A percentile compares a stretch with the other conserved stretches of the same genome.
phyloP scores from a whole-genome alignment of 2,329 filamentous ascomycete species.

The Alternaria atra region DNA sequence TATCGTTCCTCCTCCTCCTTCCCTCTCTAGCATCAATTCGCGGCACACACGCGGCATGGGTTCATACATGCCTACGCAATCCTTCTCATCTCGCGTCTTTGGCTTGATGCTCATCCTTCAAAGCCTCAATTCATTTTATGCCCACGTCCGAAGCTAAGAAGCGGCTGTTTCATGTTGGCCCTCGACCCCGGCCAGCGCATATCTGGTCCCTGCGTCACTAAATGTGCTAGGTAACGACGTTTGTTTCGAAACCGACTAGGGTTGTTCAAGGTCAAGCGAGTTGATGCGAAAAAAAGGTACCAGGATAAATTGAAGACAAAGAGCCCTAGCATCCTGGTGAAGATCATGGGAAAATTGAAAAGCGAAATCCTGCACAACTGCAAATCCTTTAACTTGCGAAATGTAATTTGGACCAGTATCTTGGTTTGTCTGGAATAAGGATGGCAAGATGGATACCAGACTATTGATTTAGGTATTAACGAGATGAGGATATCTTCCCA shows the following conservation, averaged over 20 bases:
- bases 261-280: not conserved
- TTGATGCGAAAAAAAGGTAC: not conserved
- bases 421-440: not conserved
- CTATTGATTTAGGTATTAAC: not conserved
- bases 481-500: not conserved
- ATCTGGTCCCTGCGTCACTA: not conserved
- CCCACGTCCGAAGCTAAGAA: not conserved
- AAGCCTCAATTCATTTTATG: not conserved
- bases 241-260: conserved; percentile 4
- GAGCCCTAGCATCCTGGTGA: not conserved
- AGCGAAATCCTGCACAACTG: not conserved
- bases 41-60: not conserved
- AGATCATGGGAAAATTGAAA: not conserved
- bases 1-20: not conserved
- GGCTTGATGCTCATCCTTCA: not conserved
- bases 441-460: not conserved
- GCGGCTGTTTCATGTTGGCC: conserved; percentile 1
- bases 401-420: not conserved
- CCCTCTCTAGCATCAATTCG: not conserved
- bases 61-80: not conserved
- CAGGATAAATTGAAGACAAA: not conserved
- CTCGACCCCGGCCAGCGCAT: not conserved
- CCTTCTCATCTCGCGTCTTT: not conserved
- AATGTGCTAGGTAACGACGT: not conserved
- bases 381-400: too few species aligned